A percentile compares a stretch with the other conserved stretches of the same genome.
Evolutionary conservation across 768 basidiomycete species (phyloP).

Genomic region (Boletus sensibilis): DNA sequence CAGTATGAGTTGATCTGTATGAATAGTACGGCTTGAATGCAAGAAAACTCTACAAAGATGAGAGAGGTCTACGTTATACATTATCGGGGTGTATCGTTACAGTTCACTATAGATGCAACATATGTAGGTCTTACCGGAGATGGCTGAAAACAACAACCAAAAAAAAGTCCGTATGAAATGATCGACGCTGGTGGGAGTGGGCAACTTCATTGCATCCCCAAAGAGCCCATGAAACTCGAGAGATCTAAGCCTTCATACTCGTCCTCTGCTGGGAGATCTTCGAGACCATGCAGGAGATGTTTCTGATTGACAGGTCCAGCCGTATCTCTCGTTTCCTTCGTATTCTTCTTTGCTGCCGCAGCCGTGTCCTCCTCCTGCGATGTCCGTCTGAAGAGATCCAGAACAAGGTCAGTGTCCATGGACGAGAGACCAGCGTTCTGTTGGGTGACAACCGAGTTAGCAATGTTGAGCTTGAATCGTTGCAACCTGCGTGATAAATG

Average conservation of each 20-base stretch:
- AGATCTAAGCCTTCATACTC: conserved; percentile 90
- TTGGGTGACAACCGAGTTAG: conserved; percentile 94
- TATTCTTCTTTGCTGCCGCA: conserved; percentile 45
- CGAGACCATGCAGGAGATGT: conserved; percentile 83
- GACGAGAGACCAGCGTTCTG: conserved; percentile 92
- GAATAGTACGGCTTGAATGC: not conserved
- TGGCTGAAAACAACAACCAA: conserved; percentile 12
- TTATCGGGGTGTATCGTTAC: conserved; percentile 35
- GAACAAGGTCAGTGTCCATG: conserved; percentile 96
- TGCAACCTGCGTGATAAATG: conserved; percentile 61
- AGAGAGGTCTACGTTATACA: conserved; percentile 32
- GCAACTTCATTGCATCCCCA: conserved; percentile 46
- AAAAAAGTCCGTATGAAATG: conserved; percentile 23
- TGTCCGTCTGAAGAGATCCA: conserved; percentile 88
- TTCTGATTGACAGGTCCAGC: conserved; percentile 68
- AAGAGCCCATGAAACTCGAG: conserved; percentile 84
- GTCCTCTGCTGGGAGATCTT: conserved; percentile 88
- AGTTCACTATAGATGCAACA: conserved; percentile 35
- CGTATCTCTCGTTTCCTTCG: conserved; percentile 53
- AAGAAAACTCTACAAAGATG: conserved; percentile 16
- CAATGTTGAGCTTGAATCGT: conserved; percentile 98
- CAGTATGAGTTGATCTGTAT: not conserved
- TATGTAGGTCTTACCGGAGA: conserved; percentile 26
- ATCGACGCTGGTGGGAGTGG: not conserved
- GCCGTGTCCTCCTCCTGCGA: conserved; percentile 71